Conservation (phyloP, 2,329 filamentous ascomycete species). For the Helicocarpus griseus region DNA sequence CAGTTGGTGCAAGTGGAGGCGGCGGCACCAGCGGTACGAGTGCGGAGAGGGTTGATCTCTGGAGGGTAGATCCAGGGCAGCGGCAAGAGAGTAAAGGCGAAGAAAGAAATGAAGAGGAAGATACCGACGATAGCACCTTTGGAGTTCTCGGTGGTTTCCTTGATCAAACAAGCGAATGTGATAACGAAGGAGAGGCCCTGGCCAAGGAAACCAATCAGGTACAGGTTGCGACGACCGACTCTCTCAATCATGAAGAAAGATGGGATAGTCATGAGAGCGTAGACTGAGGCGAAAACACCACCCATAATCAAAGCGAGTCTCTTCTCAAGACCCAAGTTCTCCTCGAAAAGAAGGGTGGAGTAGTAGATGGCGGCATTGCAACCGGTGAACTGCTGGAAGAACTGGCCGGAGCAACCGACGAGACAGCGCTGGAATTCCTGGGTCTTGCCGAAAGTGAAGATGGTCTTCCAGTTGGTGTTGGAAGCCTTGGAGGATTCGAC, state of each 20-base stretch:
- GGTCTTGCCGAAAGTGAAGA: slow-evolving; percentile 29
- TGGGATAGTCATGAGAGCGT: slow-evolving; percentile 32
- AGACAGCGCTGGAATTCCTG: slow-evolving; percentile 33
- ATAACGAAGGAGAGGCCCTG: slow-evolving; percentile 20
- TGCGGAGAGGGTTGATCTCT: slow-evolving; percentile 43
- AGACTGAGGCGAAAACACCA: slow-evolving; percentile 43
- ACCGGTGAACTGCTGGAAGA: slow-evolving; percentile 42
- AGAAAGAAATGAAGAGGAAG: slow-evolving; percentile 57
- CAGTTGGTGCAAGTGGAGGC: slow-evolving; percentile 41
- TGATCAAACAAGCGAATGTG: slow-evolving; percentile 18
- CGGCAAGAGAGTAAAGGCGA: slow-evolving; percentile 53
- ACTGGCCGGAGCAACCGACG: slow-evolving; percentile 30
- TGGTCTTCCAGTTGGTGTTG: no score
- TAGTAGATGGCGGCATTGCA: slow-evolving; percentile 45
- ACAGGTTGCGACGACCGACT: slow-evolving; percentile 25
- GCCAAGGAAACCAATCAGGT: slow-evolving; percentile 16
- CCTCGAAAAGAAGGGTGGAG: slow-evolving; percentile 38
- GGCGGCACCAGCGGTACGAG: slow-evolving; percentile 44
- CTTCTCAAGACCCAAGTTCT: no score
- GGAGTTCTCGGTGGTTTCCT: slow-evolving; percentile 7
- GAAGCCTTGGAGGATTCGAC: no score
- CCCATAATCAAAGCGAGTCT: slow-evolving; percentile 42
- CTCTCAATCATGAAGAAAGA: slow-evolving; percentile 41
- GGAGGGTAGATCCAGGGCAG: slow-evolving; percentile 46
- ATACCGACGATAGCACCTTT: slow-evolving; percentile 31